These are phyloP conservation scores for Tilletia setariae DNA, from an alignment of 1,284 basidiomycete genomes.

Conservation along the genomic window DNA sequence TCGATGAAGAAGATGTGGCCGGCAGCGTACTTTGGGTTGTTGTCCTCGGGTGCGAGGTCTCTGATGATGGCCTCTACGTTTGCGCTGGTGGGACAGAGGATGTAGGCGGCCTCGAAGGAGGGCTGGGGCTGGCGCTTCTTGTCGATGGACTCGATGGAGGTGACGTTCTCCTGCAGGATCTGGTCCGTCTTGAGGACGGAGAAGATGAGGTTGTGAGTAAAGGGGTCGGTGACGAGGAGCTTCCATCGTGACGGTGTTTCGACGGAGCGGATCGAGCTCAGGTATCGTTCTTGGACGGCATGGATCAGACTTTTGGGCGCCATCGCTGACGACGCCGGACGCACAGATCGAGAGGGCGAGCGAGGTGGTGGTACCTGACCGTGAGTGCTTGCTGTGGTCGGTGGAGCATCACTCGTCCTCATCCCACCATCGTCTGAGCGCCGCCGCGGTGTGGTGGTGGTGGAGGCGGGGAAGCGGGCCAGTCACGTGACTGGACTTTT, in stretches of 20 bases:
- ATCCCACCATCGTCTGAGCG: no score
- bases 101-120: constrained; percentile 61
- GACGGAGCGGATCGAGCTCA: constrained; percentile 47
- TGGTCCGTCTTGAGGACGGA: constrained; percentile 79
- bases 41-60: constrained; percentile 38
- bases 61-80: constrained; percentile 84
- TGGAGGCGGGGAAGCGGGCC: no score
- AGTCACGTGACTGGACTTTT: no score
- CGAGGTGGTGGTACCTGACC: no score
- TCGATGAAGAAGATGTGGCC: constrained; percentile 95
- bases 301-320: constrained; percentile 35
- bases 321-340: constrained; percentile 24
- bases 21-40: constrained; percentile 68
- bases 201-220: constrained; percentile 78
- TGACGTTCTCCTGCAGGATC: constrained; percentile 50
- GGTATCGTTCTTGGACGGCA: constrained; percentile 39
- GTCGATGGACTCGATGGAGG: constrained; percentile 51
- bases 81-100: constrained; percentile 88
- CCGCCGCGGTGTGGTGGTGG: no score
- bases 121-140: constrained; percentile 33
- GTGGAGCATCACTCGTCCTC: no score
- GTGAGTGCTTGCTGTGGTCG: no score
- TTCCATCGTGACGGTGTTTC: constrained; percentile 68
- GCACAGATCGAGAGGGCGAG: no score
- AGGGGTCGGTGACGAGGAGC: constrained; percentile 90